Evolutionary conservation across 1,139 yeast genomes (phyloP), one percentile per base, ranked within the genome.

Genomic region (Sugiyamaella grinbergsii): DNA sequence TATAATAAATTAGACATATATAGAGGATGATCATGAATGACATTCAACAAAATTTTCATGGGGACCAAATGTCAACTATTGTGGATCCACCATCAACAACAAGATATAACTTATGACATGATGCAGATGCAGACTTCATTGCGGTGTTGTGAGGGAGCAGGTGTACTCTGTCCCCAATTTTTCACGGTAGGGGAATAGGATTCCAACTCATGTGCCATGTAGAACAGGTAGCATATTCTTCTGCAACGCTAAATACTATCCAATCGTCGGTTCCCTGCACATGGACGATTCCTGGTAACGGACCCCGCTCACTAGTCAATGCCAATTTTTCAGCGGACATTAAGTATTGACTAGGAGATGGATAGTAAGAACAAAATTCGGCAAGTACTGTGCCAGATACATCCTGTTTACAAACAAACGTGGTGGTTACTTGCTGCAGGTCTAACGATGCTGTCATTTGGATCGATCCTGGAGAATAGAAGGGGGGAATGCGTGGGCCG

Each of bases 281-380:
- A 32, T 66, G 65, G 0, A 81, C 82, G 54, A 67, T 67, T 1
- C 83, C 83, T 1, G 73, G 72, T 22, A 58, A 42, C 77, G 74
- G 61, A 2, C 82, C 79, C 1, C 70, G 62, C 63, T 85, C 94
- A 60, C 86, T 72, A 0, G 86, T 78, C 56, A 85, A 65, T 0
- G 87, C 81, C 53, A 85, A 70, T 1, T 80, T 90, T 28, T 94
- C 94, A 0, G 89, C 83, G 61, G 85, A 83, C 42, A 83, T 73
- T 50, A 85, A 71, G 48, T 78, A 76, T 62, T 85, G 93, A 10
- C 78, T 78, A 60, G 86, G 71, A 1, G 62, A 63, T 1, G 82
- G 79, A 57, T 85, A 85, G 15, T 74, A 69, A 0, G 90, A 80
- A 1, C 82, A 69, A 0, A 84, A 81, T 45, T 83, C 84, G 0